Evolutionary conservation across 257 asterid genomes (phyloP).

Genomic region (Parsonsia alboflavescens): DNA sequence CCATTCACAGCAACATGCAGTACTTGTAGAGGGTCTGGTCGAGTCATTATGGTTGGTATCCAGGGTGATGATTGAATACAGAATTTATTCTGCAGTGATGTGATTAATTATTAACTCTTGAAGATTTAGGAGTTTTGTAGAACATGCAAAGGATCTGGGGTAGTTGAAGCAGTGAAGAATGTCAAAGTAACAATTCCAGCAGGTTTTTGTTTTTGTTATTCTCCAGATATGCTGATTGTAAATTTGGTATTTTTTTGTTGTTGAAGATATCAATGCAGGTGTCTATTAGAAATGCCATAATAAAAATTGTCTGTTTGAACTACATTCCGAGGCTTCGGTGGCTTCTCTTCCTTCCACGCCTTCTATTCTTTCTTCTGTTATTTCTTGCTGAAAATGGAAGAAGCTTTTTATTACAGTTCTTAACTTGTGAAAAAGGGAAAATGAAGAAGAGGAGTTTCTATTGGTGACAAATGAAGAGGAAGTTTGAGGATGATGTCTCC

Average conservation of each 20-base stretch:
- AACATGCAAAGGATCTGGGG: conserved; percentile 75
- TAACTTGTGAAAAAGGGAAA: background rate
- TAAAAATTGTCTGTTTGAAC: background rate
- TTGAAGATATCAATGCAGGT: background rate
- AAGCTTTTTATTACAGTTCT: background rate
- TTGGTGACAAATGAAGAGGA: background rate
- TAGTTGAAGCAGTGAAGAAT: conserved; percentile 60
- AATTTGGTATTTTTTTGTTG: background rate
- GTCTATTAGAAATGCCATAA: background rate
- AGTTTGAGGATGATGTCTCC: background rate
- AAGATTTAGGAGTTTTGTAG: conserved; percentile 53
- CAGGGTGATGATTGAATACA: conserved; percentile 12
- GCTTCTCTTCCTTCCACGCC: background rate
- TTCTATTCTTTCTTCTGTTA: background rate
- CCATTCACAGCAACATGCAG: conserved; percentile 74
- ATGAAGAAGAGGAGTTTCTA: background rate
- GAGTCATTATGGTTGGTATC: conserved; percentile 56
- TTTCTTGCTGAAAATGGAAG: background rate
- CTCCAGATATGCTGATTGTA: background rate
- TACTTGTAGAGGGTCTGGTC: conserved; percentile 74
- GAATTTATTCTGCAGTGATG: conserved; percentile 11
- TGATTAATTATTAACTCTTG: conserved; percentile 8
- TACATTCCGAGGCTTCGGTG: background rate
- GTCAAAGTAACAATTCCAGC: conserved; percentile 77
- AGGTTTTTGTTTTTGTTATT: conserved; percentile 43